phyloP scores from a whole-genome alignment of 2,329 filamentous ascomycete species.

The Ophiostoma sp. region DNA sequence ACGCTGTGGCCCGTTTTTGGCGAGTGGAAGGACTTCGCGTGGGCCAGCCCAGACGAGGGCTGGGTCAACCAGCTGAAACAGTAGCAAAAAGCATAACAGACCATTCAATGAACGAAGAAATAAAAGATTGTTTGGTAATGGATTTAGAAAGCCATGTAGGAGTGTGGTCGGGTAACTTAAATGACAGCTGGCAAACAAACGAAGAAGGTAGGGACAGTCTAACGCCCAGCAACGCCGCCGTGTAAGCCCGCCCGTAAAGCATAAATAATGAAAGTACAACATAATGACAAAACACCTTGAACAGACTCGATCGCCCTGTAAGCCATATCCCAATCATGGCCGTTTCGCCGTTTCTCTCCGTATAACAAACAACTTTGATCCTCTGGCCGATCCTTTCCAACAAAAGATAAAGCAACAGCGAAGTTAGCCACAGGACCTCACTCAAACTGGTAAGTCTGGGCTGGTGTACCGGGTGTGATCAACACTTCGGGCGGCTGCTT shows the following conservation, averaged over 20 bases:
- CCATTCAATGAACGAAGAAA: background rate
- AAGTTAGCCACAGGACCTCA: background rate
- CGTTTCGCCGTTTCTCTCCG: background rate
- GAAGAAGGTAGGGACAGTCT: background rate
- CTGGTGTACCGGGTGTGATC: constrained; percentile 48
- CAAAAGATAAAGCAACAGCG: background rate
- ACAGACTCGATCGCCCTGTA: background rate
- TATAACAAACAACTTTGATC: background rate
- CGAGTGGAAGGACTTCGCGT: constrained; percentile 58
- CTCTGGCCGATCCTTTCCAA: background rate
- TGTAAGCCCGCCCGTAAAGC: background rate
- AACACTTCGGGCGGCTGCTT: constrained; percentile 37
- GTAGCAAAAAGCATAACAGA: background rate
- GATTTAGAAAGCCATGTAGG: background rate
- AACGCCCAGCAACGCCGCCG: constrained; percentile 6
- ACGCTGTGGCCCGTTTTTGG: constrained; percentile 54
- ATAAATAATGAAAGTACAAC: constrained; percentile 3
- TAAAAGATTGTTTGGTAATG: background rate
- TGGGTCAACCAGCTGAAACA: constrained; percentile 25
- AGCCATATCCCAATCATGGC: background rate
- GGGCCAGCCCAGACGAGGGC: constrained; percentile 26
- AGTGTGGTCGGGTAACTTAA: background rate
- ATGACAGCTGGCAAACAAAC: background rate
- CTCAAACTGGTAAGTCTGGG: constrained; percentile 26
- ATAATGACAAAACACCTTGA: background rate